phyloP scores from a whole-genome alignment of 2,329 filamentous ascomycete species.

The Thielaviopsis euricoi region DNA sequence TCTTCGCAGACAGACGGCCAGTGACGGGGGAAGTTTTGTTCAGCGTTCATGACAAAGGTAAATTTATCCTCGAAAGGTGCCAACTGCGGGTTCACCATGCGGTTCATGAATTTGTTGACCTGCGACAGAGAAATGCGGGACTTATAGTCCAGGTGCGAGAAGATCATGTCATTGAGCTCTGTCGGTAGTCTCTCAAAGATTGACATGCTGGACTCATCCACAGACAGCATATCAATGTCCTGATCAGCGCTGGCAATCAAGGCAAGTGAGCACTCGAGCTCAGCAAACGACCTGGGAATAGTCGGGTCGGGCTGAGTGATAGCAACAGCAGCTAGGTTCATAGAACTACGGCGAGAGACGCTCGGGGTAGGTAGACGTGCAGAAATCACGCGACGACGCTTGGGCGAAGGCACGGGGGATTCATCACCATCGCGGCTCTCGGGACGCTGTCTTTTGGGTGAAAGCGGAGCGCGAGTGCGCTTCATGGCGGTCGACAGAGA shows the following conservation, averaged over 20 bases:
- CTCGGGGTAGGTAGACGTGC: slow-evolving; percentile 8
- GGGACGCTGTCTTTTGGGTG: not conserved
- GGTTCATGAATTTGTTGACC: slow-evolving; percentile 21
- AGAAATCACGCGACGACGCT: slow-evolving; percentile 6
- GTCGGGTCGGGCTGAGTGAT: not conserved
- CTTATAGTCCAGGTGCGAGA: slow-evolving; percentile 23
- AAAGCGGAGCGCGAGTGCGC: not conserved
- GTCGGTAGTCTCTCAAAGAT: slow-evolving; percentile 20
- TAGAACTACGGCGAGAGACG: slow-evolving; percentile 10
- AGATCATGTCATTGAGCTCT: slow-evolving; percentile 20
- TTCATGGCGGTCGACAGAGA: not conserved
- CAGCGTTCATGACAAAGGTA: slow-evolving; percentile 25
- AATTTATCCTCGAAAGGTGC: slow-evolving; percentile 22
- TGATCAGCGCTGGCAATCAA: not conserved
- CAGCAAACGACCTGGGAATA: slow-evolving; percentile 9
- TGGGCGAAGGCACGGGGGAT: slow-evolving; percentile 6
- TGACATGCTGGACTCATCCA: not conserved
- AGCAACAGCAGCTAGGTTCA: slow-evolving; percentile 2
- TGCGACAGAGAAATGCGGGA: slow-evolving; percentile 24
- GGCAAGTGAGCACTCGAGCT: slow-evolving; percentile 9
- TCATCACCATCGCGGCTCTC: slow-evolving; percentile 3
- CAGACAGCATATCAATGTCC: not conserved
- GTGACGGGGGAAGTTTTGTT: slow-evolving; percentile 25
- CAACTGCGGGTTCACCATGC: slow-evolving; percentile 18
- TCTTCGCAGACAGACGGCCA: slow-evolving; percentile 18